A percentile compares a stretch with the other conserved stretches of the same genome.
Evolutionary conservation across 2,329 filamentous ascomycete species (phyloP).

Genomic region (Neonectria punicea): DNA sequence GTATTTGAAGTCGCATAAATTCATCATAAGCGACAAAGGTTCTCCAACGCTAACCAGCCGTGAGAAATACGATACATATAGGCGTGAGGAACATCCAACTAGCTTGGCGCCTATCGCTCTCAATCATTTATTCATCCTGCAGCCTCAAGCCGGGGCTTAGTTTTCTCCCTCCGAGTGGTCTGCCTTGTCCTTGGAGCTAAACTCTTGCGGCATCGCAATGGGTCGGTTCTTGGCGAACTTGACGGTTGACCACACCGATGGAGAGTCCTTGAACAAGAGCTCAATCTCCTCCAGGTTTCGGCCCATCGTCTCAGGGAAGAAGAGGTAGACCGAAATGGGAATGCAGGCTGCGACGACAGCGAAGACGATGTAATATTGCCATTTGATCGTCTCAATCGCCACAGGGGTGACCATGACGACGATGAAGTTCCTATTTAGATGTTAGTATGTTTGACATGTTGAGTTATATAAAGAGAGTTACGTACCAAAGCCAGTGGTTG

Average conservation of each 20-base stretch:
- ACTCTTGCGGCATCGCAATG: slow-evolving; percentile 46
- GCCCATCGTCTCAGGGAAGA: slow-evolving; percentile 59
- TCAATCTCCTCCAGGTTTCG: slow-evolving; percentile 59
- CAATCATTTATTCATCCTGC: background rate
- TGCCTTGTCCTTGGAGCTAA: slow-evolving; percentile 42
- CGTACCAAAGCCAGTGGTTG: slow-evolving; percentile 41
- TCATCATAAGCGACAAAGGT: background rate
- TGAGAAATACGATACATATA: background rate
- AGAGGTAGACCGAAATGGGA: slow-evolving; percentile 51
- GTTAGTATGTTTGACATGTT: background rate
- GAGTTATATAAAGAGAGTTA: background rate
- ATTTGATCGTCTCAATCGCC: slow-evolving; percentile 66
- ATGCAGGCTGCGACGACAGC: slow-evolving; percentile 54
- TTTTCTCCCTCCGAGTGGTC: slow-evolving; percentile 30
- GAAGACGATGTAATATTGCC: slow-evolving; percentile 58
- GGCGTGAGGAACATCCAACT: background rate
- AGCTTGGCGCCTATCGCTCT: background rate
- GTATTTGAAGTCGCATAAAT: background rate
- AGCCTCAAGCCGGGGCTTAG: background rate
- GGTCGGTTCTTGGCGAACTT: slow-evolving; percentile 50
- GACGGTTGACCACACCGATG: slow-evolving; percentile 50
- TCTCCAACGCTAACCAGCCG: background rate
- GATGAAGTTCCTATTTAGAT: slow-evolving; percentile 49
- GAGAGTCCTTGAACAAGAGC: slow-evolving; percentile 53
- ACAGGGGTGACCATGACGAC: slow-evolving; percentile 71